These are phyloP conservation scores for Pleoardoris graminearum DNA, from an alignment of 2,329 filamentous ascomycete genomes.

Conservation along the genomic window DNA sequence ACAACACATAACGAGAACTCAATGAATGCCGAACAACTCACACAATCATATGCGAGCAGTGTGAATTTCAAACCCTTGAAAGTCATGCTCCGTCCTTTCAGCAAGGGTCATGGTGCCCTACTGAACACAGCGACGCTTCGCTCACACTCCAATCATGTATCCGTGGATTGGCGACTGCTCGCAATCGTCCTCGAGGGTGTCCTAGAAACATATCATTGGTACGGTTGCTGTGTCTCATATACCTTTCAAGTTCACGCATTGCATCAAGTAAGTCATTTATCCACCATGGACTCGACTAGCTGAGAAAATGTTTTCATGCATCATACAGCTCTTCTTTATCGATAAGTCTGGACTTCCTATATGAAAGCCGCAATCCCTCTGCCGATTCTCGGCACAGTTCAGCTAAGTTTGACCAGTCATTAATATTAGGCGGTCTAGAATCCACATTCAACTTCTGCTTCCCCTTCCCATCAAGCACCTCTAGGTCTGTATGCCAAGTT, in stretches of 20 bases:
- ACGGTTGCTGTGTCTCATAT: too few species aligned
- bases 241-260: too few species aligned
- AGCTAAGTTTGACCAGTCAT: not conserved
- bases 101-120: too few species aligned
- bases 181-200: too few species aligned
- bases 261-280: not conserved
- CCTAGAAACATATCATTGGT: not conserved
- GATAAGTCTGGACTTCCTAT: not conserved
- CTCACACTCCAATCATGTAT: too few species aligned
- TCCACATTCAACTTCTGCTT: not conserved
- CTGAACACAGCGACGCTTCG: too few species aligned
- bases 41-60: too few species aligned
- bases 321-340: not conserved
- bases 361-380: not conserved
- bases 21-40: too few species aligned
- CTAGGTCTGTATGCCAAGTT: constrained; percentile 13
- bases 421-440: not conserved
- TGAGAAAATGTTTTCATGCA: not conserved
- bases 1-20: too few species aligned
- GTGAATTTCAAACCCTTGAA: too few species aligned
- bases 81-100: too few species aligned
- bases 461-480: not conserved
- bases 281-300: not conserved
- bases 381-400: not conserved
- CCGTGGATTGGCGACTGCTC: too few species aligned